phyloP scores from a whole-genome alignment of 73 alveolate genomes.

The Paramecium sexaurelia region DNA sequence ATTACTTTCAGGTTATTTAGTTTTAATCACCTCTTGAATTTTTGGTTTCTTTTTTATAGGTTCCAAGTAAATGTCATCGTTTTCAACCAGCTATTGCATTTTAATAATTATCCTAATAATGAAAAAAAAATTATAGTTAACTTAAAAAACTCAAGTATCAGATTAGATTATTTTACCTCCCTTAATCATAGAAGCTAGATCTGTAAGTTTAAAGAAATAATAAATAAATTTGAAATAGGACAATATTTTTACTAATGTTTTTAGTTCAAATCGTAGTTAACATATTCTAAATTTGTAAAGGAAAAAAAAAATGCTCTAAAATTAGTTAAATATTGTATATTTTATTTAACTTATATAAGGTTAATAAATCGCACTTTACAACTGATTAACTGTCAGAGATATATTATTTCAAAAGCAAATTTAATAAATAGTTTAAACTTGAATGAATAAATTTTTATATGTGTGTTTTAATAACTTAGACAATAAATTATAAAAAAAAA shows the following conservation, averaged over 20 bases:
- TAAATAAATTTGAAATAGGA: not conserved
- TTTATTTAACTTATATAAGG: not conserved
- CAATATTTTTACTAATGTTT: not conserved
- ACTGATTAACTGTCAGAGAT: not conserved
- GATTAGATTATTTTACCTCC: not conserved
- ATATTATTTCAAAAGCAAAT: not conserved
- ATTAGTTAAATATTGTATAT: not conserved
- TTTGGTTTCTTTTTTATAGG: constrained; percentile 15
- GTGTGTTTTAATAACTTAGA: not conserved
- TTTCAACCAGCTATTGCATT: not conserved
- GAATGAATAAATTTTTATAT: not conserved
- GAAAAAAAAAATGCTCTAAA: constrained; percentile 11
- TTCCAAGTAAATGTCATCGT: constrained; percentile 4
- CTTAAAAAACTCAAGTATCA: constrained; percentile 1
- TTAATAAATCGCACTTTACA: not conserved
- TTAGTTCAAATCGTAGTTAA: not conserved
- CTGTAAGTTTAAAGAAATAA: not conserved
- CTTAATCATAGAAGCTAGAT: not conserved
- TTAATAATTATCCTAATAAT: not conserved
- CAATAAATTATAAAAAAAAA: not conserved
- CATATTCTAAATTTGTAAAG: not conserved
- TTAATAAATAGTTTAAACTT: not conserved
- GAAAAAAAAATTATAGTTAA: not conserved
- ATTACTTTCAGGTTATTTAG: not conserved
- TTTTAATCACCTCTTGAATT: not conserved